These are phyloP conservation scores for Suillus fuscotomentosus DNA, from an alignment of 768 basidiomycete genomes.

Conservation along the genomic window DNA sequence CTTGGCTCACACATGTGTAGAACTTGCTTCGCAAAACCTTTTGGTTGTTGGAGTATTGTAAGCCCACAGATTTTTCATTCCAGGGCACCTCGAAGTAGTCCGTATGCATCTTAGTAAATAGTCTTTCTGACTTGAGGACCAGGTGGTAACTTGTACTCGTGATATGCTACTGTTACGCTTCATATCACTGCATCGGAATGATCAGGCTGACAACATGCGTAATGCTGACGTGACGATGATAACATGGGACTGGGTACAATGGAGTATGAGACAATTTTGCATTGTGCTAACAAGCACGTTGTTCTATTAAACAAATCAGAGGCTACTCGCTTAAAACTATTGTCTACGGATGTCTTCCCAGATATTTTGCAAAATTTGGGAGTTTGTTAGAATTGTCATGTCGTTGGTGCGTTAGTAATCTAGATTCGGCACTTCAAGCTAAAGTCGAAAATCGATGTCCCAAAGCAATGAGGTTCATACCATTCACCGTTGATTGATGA, in stretches of 20 bases:
- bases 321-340: background rate
- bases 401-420: no score
- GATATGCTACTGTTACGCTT: no score
- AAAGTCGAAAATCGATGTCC: no score
- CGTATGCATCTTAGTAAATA: slow-evolving; percentile 10
- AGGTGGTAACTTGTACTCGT: background rate
- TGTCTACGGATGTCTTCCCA: no score
- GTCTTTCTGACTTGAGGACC: background rate
- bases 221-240: slow-evolving; percentile 8
- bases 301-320: background rate
- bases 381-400: no score
- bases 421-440: no score
- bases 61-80: background rate
- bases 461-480: no score
- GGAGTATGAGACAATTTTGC: background rate
- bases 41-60: slow-evolving; percentile 2
- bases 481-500: no score
- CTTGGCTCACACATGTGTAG: background rate
- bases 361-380: no score
- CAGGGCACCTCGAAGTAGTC: slow-evolving; percentile 1
- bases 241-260: slow-evolving; percentile 9
- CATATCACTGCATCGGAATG: slow-evolving; percentile 9
- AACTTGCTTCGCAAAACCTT: slow-evolving; percentile 10
- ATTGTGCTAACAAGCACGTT: background rate
- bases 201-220: slow-evolving; percentile 9